Evolutionary conservation across 495 filamentous ascomycete species (phyloP), one percentile per base, ranked within the genome.

Genomic region (Neurospora sp.): DNA sequence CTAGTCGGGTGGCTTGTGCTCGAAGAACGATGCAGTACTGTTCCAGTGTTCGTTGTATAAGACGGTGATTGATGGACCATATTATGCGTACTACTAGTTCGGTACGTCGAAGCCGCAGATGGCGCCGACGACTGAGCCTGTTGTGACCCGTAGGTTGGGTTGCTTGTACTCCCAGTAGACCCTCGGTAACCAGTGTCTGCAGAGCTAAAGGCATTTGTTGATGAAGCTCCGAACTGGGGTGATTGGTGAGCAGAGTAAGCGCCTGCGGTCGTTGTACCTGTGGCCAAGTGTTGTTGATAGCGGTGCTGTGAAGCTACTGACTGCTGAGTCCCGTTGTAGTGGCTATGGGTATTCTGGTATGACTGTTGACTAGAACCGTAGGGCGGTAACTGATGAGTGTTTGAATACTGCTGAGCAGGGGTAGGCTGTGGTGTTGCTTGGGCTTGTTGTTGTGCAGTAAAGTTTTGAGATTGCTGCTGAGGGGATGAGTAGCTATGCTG

Each of bases 231-330:
- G 69, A 84, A 85, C 45, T 84, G 84, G 16, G 83, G 80, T 39
- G 83, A 82, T 59, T 83, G 83, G 22, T 81, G 78, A 8, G 84
- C 76, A 44, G 80, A 76, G 41, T 84, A 84, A 16, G 82, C 78
- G 48, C 79, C 73, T 38, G 78, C 77, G 17, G 74, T 77, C 27
- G 82, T 72, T 38, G 82, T 79, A 20, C 77, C 79, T 8, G 79
- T 81, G 45, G 75, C 76, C 39, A 84, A 76, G 70, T 84, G 82
- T 38, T 82, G 83, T 48, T 82, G 81, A 65, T 83, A 80, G n/a
- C 83, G 82, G 71, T 82, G 82, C 31, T 82, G 80, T 4, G 81
- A 70, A 20, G 71, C 39, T 10, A 74, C 70, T 40, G 76, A 75
- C 61, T 80, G 78, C 70, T 79, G 79, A 12, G 70, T 71, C 20